phyloP scores from a whole-genome alignment of 1,284 basidiomycete species.

The Gomphus bonarii region DNA sequence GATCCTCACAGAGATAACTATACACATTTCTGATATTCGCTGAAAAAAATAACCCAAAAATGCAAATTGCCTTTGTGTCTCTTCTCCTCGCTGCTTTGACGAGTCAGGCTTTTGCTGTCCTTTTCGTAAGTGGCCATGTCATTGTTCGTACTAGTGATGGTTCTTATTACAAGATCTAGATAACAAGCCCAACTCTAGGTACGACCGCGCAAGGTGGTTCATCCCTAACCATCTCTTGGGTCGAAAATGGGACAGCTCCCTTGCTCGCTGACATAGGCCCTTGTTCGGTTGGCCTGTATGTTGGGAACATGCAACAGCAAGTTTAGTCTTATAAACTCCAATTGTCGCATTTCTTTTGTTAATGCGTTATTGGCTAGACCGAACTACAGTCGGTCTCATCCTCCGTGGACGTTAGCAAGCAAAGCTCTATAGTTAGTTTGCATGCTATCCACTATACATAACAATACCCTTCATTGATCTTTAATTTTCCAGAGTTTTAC shows the following conservation, averaged over 20 bases:
- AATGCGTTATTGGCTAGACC: constrained; percentile 31
- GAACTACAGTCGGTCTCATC: constrained; percentile 51
- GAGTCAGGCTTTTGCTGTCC: constrained; percentile 42
- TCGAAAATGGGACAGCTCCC: constrained; percentile 49
- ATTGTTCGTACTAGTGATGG: neutral
- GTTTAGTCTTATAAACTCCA: constrained; percentile 23
- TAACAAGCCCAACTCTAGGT: constrained; percentile 46
- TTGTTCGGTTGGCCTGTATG: constrained; percentile 58
- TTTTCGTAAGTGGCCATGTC: constrained; percentile 39
- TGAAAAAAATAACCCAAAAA: constrained; percentile 21
- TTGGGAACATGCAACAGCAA: constrained; percentile 51
- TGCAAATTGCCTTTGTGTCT: constrained; percentile 33
- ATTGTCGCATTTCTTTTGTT: constrained; percentile 2
- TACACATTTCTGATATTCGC: neutral
- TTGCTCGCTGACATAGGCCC: constrained; percentile 48
- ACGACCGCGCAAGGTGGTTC: constrained; percentile 52
- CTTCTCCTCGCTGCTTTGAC: constrained; percentile 37
- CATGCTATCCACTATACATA: constrained; percentile 26
- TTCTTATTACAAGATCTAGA: constrained; percentile 26
- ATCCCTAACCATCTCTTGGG: constrained; percentile 52
- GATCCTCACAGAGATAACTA: neutral
- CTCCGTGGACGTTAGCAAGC: constrained; percentile 42
- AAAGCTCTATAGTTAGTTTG: neutral
- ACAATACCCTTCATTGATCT: constrained; percentile 16
- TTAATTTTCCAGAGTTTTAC: constrained; percentile 31